A percentile compares a stretch with the other conserved stretches of the same genome.
Conservation (phyloP, 164 flowering plant genomes). For the Echeveria elegans region DNA sequence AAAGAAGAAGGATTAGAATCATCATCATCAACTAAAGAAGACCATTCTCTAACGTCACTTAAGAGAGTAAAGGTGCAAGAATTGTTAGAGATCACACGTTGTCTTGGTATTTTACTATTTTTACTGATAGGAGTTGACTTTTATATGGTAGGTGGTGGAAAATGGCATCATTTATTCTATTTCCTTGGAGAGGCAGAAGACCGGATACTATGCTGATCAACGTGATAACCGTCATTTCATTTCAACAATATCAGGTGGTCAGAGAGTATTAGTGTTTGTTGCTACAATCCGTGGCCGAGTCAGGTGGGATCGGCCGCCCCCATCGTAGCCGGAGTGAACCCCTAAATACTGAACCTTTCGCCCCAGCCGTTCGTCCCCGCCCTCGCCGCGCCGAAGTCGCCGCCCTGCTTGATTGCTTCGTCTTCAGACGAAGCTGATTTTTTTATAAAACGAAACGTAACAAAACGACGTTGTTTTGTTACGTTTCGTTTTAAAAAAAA, state of each 20-base stretch:
- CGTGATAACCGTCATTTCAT: constrained; percentile 82
- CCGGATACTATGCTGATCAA: constrained; percentile 98
- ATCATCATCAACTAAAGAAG: constrained; percentile 26
- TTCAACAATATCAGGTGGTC: constrained; percentile 58
- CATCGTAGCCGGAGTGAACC: too few relatives aligned
- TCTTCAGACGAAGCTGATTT: too few relatives aligned
- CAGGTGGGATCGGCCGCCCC: too few relatives aligned
- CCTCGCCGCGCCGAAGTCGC: too few relatives aligned
- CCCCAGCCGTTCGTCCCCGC: too few relatives aligned
- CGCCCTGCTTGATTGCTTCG: too few relatives aligned
- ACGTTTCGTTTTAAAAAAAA: too few relatives aligned
- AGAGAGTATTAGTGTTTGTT: constrained; percentile 75
- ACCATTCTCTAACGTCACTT: constrained; percentile 23
- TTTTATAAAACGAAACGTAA: too few relatives aligned
- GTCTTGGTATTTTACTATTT: background rate
- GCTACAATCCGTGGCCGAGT: too few relatives aligned
- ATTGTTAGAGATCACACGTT: too few relatives aligned
- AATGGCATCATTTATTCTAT: constrained; percentile 68
- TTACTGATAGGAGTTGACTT: background rate
- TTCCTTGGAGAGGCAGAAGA: constrained; percentile 84
- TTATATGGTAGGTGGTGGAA: constrained; percentile 53
- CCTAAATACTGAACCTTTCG: too few relatives aligned
- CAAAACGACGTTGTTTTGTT: too few relatives aligned
- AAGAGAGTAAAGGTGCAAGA: constrained; percentile 68
- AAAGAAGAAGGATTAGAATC: constrained; percentile 84